phyloP scores from a whole-genome alignment of 257 asterid species.

The Penstemon davidsonii region DNA sequence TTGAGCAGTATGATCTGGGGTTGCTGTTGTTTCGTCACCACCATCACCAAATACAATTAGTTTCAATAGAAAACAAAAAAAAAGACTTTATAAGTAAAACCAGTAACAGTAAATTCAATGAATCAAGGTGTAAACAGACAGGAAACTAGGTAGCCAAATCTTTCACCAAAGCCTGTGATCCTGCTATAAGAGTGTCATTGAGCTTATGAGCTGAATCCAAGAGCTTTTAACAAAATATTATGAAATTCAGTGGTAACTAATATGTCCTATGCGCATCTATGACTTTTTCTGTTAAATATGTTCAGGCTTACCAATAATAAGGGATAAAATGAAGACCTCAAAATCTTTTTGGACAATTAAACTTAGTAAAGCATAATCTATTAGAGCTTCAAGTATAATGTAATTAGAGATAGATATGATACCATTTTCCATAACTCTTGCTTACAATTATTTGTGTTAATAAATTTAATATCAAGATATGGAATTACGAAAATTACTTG shows the following conservation, averaged over 20 bases:
- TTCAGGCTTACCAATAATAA: background rate
- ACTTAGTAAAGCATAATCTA: too few species aligned
- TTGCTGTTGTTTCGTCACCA: constrained; percentile 60
- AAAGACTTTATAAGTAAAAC: background rate
- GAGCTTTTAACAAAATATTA: background rate
- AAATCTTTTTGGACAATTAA: too few species aligned
- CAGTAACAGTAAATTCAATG: background rate
- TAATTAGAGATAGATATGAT: too few species aligned
- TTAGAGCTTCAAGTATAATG: too few species aligned
- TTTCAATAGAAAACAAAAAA: constrained; percentile 6
- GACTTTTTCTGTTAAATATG: background rate
- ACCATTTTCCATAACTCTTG: too few species aligned
- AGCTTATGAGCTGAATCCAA: background rate
- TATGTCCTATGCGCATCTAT: background rate
- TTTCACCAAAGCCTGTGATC: background rate
- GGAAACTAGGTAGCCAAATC: background rate
- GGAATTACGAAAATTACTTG: too few species aligned
- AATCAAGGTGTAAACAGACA: constrained; percentile 1
- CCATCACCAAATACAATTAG: constrained; percentile 4
- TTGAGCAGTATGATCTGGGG: constrained; percentile 95
- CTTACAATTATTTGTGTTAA: too few species aligned
- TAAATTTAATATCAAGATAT: too few species aligned
- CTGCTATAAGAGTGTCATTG: background rate
- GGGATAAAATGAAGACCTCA: too few species aligned
- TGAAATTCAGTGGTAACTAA: background rate